Percentiles rank a stretch among this genome's conserved stretches.
These are phyloP conservation scores for Xerocomus nothofagi DNA, from an alignment of 1,284 basidiomycete genomes.

Conservation along the genomic window DNA sequence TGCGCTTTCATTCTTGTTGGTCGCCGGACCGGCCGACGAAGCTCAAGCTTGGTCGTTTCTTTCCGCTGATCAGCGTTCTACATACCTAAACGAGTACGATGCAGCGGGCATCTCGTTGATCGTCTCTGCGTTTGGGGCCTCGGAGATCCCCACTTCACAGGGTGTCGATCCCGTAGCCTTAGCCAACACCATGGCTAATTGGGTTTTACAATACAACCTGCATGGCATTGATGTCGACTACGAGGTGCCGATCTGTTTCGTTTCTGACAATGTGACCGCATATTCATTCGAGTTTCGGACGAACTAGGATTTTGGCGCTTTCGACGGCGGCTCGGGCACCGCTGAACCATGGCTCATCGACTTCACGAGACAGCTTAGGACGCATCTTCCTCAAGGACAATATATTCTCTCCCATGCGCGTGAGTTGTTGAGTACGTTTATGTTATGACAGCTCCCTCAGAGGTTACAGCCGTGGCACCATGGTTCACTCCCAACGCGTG, in stretches of 20 bases:
- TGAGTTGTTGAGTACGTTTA: slow-evolving; percentile 13
- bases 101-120: slow-evolving; percentile 54
- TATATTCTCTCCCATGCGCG: slow-evolving; percentile 40
- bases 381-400: slow-evolving; percentile 33
- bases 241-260: slow-evolving; percentile 33
- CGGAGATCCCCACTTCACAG: slow-evolving; percentile 40
- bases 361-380: slow-evolving; percentile 41
- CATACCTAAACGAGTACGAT: slow-evolving; percentile 49
- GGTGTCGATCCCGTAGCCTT: slow-evolving; percentile 40
- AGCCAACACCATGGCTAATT: slow-evolving; percentile 48
- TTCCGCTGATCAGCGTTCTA: slow-evolving; percentile 39
- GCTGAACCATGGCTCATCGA: slow-evolving; percentile 43
- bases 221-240: slow-evolving; percentile 59
- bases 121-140: slow-evolving; percentile 51
- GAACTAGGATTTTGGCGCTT: slow-evolving; percentile 44
- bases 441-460: not conserved
- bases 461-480: slow-evolving; percentile 15
- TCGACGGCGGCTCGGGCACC: slow-evolving; percentile 39
- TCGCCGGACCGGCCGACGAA: slow-evolving; percentile 50
- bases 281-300: not conserved
- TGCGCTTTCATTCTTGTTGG: slow-evolving; percentile 48
- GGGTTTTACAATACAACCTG: slow-evolving; percentile 47
- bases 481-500: slow-evolving; percentile 18
- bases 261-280: not conserved
- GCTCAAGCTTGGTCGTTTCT: slow-evolving; percentile 40